Evolutionary conservation across 140 eudicot genomes (phyloP), one percentile per base, ranked within the genome.

Genomic region (Ambrosia hybrid): DNA sequence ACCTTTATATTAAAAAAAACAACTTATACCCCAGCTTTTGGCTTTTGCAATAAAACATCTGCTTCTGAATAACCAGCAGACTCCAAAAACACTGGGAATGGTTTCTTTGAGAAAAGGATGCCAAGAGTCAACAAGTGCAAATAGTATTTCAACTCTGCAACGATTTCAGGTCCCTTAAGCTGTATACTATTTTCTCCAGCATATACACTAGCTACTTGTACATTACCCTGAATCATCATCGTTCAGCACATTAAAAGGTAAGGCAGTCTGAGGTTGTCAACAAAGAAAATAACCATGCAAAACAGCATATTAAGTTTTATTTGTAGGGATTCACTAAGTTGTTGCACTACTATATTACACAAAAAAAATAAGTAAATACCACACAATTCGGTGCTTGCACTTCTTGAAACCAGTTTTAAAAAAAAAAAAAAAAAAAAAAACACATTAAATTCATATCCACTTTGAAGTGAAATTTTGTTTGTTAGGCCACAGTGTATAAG

Each of bases 81-180:
- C 76, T 88, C 99, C 77, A 94, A 83, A 73, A 94, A 94, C 66
- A 90, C 92, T 9, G 97, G 96, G 78, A 94, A 94, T 13, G 99
- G 95, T 83, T 94, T 94, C 86, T 94, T 94, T 15, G 99, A 94
- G 85, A 94, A 94, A 57, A 90, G 86, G 60, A 83, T 83, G 80
- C 99, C 86, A 17, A 80, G 74, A 51, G 97, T 94, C 72, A 91
- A 65, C 81, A 94, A 79, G 70, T 84, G 83, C 80, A 94, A 76
- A 81, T 84, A 88, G 73, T 84, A 79, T 76, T 88, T 86, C 70
- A 94, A 76, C 76, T 88, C 89, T 14, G 71, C 88, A 49, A 90
- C 48, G 62, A 94, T 88, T 70, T 86, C 97, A 36, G 85, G 83
- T 51, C 95, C 97, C 75, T 85, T 88, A 57, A 90, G 90, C 56